Conservation (phyloP, 768 basidiomycete genomes). For the Trametes gibbosa region DNA sequence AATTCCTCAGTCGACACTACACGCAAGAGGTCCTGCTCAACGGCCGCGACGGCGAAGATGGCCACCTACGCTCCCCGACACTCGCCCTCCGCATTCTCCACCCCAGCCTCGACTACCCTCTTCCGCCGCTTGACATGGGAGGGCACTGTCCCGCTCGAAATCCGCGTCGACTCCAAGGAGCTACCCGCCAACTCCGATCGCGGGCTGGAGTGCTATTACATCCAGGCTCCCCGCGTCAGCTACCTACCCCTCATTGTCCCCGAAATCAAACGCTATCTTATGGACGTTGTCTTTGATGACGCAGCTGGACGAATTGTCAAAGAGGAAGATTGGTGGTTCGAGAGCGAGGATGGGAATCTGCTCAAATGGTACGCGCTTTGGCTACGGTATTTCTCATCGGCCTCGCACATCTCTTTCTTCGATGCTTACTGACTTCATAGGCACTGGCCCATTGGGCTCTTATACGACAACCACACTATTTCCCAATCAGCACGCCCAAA, state of each 20-base stretch:
- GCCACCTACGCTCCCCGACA: constrained; percentile 33
- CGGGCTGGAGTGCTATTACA: constrained; percentile 84
- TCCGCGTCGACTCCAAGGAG: constrained; percentile 86
- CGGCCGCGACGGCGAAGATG: constrained; percentile 23
- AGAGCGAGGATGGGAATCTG: constrained; percentile 76
- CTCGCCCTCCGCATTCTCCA: constrained; percentile 44
- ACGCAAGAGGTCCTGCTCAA: no score
- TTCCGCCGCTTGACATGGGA: constrained; percentile 91
- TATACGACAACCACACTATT: constrained; percentile 83
- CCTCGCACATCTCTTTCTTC: no score
- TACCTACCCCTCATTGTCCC: constrained; percentile 91
- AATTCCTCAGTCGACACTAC: no score
- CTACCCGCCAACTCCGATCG: constrained; percentile 89
- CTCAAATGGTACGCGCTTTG: constrained; percentile 75
- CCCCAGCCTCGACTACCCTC: constrained; percentile 68
- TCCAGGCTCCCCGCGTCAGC: constrained; percentile 87
- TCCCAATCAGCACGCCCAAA: constrained; percentile 50
- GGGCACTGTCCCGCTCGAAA: constrained; percentile 84
- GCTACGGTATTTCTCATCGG: not conserved
- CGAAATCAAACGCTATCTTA: constrained; percentile 83
- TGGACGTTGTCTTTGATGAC: constrained; percentile 92
- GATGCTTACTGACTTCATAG: no score
- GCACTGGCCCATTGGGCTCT: constrained; percentile 97
- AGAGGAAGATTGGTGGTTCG: constrained; percentile 98
- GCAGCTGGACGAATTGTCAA: constrained; percentile 69